Conservation (phyloP, 75 land plant genomes). For the Picea sitchensis region DNA sequence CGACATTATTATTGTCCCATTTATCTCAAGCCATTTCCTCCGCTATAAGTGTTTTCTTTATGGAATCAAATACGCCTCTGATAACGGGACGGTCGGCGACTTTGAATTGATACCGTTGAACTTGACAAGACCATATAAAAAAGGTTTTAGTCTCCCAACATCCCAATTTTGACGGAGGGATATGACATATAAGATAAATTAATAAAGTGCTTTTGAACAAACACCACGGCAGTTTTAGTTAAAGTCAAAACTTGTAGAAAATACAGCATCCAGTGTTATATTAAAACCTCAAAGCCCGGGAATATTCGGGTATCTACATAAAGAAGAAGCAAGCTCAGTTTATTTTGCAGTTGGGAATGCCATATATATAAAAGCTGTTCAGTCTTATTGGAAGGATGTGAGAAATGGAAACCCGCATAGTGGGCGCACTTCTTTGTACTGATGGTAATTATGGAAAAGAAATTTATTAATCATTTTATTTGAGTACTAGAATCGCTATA, state of each 20-base stretch:
- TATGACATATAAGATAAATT: background rate
- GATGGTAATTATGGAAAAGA: no score
- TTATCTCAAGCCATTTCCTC: background rate
- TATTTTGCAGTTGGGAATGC: no score
- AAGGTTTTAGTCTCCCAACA: background rate
- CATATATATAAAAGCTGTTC: no score
- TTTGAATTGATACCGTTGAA: background rate
- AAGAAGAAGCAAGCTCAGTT: no score
- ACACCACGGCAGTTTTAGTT: background rate
- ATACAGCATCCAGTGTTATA: no score
- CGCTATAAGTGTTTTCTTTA: background rate
- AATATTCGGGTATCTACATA: no score
- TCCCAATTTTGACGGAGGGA: background rate
- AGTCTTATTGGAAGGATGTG: no score
- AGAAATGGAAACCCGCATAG: no score
- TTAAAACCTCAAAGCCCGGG: no score
- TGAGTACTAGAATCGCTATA: no score
- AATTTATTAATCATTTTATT: no score
- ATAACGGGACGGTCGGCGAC: slow-evolving; percentile 2
- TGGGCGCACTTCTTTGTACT: no score
- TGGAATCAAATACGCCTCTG: background rate
- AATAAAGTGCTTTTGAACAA: background rate
- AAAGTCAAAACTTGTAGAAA: background rate
- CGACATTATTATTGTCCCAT: background rate
- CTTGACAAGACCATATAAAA: background rate